Base-by-base conservation (phyloP, 179 eudicot species). In the Silene vulgaris region DNA sequence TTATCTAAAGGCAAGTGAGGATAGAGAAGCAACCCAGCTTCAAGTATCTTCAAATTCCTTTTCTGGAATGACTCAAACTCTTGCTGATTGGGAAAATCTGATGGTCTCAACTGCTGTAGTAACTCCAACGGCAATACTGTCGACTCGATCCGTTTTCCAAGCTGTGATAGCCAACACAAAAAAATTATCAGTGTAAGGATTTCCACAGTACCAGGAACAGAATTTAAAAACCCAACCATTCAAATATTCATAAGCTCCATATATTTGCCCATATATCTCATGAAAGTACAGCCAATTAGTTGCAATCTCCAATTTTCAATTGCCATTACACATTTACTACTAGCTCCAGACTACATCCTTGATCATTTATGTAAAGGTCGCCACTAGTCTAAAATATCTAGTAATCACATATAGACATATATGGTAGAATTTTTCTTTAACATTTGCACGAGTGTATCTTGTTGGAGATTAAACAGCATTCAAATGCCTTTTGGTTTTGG, bases 111-210 rank as follows among this genome's bases (percentile, higher is more conserved):
- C 70, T 90, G 97, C 78, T 92, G 99, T 69, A 95, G 74, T 54
- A 92, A 82, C 84, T 95, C 97, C 76, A 95, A 73, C 5, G 99
- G 99, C 74, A 92, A 75, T 79, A 95, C 97, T 61, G 91, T 76
- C 11, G 87, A 73, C 82, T 95, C 97, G 21, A 90, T 71, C 40
- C 95, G 88, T 79, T 85, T 87, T 73, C 99, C 97, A 73, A 90
- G 89, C 99, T 95, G 57, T 50, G 91, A 74, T 66, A 78, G 66
- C 54, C 72, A 78, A 50, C 8, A 74, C 7, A 62, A 3, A 74
- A 28, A 56, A 0, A 71, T 17, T 37, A 37, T 14, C 40, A 12
- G 50, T 73, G 3, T 69, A 16, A 45, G 28, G 23, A 63, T 50
- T 17, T 23, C 29, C 78, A 28, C 8, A 66, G 19, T 57, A 77